A percentile compares a stretch with the other conserved stretches of the same genome.
Evolutionary conservation across 2,329 filamentous ascomycete genomes (phyloP).

Genomic region (Paecilomyces niveus): DNA sequence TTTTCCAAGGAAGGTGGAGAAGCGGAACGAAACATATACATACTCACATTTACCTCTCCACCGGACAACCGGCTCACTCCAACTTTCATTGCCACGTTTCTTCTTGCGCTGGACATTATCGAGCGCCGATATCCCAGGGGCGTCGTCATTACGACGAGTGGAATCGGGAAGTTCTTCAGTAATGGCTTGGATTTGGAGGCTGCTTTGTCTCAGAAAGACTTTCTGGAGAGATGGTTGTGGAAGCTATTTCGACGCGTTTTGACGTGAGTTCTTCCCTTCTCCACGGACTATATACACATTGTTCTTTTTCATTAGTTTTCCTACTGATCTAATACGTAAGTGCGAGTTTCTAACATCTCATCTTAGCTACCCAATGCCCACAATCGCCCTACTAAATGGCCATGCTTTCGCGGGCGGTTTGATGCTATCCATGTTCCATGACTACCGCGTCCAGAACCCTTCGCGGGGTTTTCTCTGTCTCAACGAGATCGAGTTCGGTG

Average conservation of each 20-base stretch:
- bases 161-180: constrained; percentile 71
- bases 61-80: constrained; percentile 71
- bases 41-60: constrained; percentile 63
- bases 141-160: constrained; percentile 69
- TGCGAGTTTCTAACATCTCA: constrained; percentile 1
- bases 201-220: constrained; percentile 53
- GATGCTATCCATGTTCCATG: constrained; percentile 74
- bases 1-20: background rate
- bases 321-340: background rate
- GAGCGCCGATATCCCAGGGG: constrained; percentile 62
- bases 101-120: constrained; percentile 67
- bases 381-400: constrained; percentile 69
- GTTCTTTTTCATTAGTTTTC: background rate
- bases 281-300: background rate
- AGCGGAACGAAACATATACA: constrained; percentile 49
- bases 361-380: constrained; percentile 67
- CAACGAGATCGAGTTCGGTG: constrained; percentile 75
- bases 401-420: constrained; percentile 78
- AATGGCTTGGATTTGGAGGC: constrained; percentile 74
- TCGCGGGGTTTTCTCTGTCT: constrained; percentile 66
- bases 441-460: constrained; percentile 72
- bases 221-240: constrained; percentile 56
- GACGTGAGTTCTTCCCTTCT: constrained; percentile 35
- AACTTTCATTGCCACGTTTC: constrained; percentile 58
- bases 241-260: constrained; percentile 58